phyloP scores from a whole-genome alignment of 1,284 basidiomycete species.

The Sutorius eximius region DNA sequence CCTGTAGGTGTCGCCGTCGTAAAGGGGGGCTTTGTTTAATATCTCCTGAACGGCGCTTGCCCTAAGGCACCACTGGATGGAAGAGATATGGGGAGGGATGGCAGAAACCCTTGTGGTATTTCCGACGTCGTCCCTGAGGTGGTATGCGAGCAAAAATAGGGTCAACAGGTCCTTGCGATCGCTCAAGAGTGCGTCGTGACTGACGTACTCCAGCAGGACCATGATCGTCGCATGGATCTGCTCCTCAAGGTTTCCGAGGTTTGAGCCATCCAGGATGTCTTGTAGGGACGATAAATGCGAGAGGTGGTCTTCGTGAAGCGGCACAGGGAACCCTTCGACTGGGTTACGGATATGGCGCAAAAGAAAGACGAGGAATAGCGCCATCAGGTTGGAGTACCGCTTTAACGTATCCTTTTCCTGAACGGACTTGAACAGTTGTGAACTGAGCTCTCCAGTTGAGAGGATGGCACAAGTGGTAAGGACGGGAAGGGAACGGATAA shows the following conservation, averaged over 20 bases:
- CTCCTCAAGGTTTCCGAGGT: neutral
- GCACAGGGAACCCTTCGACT: neutral
- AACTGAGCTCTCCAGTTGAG: neutral
- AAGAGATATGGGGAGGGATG: neutral
- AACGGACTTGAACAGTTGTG: neutral
- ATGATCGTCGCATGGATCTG: neutral
- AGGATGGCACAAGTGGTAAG: neutral
- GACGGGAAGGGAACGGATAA: neutral
- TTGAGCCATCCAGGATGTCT: neutral
- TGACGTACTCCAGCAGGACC: neutral
- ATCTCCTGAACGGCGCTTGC: neutral
- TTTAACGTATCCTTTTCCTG: neutral
- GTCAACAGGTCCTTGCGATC: constrained; percentile 1
- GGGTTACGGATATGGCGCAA: neutral
- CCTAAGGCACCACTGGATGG: constrained; percentile 3
- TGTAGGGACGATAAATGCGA: neutral
- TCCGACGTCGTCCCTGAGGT: constrained; percentile 1
- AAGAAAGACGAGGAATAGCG: constrained; percentile 4
- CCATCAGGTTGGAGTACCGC: neutral
- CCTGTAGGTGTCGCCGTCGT: neutral
- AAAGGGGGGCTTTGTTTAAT: neutral
- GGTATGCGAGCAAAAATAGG: neutral
- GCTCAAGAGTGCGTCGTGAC: neutral
- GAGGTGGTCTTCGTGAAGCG: neutral
- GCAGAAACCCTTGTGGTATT: neutral